Conservation (phyloP, 148 eudicot species). For the Euryodendron excelsum region DNA sequence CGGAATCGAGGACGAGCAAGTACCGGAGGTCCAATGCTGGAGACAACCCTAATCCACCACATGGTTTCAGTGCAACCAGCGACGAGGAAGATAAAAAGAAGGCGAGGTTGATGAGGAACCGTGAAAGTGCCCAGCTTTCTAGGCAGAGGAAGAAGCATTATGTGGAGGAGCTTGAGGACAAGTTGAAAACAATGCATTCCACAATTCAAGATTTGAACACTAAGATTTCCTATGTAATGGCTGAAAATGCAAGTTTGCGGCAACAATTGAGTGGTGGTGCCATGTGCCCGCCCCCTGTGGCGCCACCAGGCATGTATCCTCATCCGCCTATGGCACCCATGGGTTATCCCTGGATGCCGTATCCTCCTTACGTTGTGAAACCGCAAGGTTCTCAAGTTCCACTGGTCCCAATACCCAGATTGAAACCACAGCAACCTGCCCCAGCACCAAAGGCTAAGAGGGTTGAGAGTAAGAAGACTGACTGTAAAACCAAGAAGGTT, state of each 20-base stretch:
- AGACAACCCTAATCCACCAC: conserved; percentile 10
- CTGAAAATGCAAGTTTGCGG: conserved; percentile 68
- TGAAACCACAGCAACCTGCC: conserved; percentile 59
- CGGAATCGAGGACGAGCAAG: conserved; percentile 49
- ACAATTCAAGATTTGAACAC: conserved; percentile 78
- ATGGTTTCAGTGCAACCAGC: conserved; percentile 13
- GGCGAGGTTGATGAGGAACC: conserved; percentile 83
- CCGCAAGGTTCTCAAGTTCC: conserved; percentile 84
- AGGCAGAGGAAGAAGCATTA: conserved; percentile 96
- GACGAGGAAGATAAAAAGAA: conserved; percentile 67
- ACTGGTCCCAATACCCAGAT: conserved; percentile 78
- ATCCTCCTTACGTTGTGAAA: conserved; percentile 65
- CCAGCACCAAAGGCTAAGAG: conserved; percentile 54
- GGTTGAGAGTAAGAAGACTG: conserved; percentile 54
- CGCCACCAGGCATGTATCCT: conserved; percentile 55
- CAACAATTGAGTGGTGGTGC: conserved; percentile 54
- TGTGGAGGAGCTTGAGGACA: conserved; percentile 91
- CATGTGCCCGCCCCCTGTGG: conserved; percentile 25
- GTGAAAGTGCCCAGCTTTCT: conserved; percentile 92
- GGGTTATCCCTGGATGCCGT: conserved; percentile 90
- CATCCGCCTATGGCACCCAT: conserved; percentile 47
- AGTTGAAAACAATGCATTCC: conserved; percentile 75
- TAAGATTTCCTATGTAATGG: conserved; percentile 60
- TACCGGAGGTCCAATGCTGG: conserved; percentile 29
- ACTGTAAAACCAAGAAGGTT: conserved; percentile 83